Percentiles rank a stretch among this genome's conserved stretches.
phyloP scores from a whole-genome alignment of 768 basidiomycete species.

The Melanogaster broomeanus region DNA sequence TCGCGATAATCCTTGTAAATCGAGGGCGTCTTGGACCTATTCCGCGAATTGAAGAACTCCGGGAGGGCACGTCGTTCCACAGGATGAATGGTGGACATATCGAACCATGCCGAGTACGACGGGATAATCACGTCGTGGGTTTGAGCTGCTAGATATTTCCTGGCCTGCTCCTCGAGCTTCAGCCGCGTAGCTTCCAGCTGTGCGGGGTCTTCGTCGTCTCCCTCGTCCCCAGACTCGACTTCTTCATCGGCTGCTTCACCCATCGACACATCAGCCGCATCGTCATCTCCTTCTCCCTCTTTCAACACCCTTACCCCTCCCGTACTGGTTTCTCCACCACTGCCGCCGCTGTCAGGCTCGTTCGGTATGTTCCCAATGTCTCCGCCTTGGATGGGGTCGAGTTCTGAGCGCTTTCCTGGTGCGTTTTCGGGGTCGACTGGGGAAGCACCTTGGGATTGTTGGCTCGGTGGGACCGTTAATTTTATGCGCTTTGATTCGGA shows the following conservation, averaged over 20 bases:
- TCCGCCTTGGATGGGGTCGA: slow-evolving; percentile 77
- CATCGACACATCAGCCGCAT: slow-evolving; percentile 79
- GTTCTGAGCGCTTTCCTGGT: slow-evolving; percentile 84
- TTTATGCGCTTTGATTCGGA: slow-evolving; percentile 61
- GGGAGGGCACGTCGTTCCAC: slow-evolving; percentile 92
- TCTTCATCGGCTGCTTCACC: slow-evolving; percentile 78
- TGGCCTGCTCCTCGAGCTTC: slow-evolving; percentile 82
- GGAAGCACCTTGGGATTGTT: slow-evolving; percentile 63
- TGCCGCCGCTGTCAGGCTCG: slow-evolving; percentile 28
- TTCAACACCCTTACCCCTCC: slow-evolving; percentile 42
- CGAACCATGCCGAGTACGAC: slow-evolving; percentile 97
- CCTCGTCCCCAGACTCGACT: slow-evolving; percentile 74
- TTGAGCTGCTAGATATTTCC: slow-evolving; percentile 94
- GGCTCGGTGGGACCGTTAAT: slow-evolving; percentile 46
- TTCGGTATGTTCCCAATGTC: slow-evolving; percentile 75
- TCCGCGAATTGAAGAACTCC: slow-evolving; percentile 97
- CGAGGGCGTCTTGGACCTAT: slow-evolving; percentile 91
- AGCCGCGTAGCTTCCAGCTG: slow-evolving; percentile 79
- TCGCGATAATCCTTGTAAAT: slow-evolving; percentile 99
- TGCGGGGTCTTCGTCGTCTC: slow-evolving; percentile 84
- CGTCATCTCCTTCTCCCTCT: slow-evolving; percentile 64
- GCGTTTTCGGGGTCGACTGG: slow-evolving; percentile 80
- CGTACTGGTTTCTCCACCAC: slow-evolving; percentile 21
- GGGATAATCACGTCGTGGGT: slow-evolving; percentile 97
- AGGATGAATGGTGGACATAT: slow-evolving; percentile 90